These are phyloP conservation scores for Coemansia biformis DNA, from an alignment of 192 early-diverging fungal genomes.

Conservation along the genomic window DNA sequence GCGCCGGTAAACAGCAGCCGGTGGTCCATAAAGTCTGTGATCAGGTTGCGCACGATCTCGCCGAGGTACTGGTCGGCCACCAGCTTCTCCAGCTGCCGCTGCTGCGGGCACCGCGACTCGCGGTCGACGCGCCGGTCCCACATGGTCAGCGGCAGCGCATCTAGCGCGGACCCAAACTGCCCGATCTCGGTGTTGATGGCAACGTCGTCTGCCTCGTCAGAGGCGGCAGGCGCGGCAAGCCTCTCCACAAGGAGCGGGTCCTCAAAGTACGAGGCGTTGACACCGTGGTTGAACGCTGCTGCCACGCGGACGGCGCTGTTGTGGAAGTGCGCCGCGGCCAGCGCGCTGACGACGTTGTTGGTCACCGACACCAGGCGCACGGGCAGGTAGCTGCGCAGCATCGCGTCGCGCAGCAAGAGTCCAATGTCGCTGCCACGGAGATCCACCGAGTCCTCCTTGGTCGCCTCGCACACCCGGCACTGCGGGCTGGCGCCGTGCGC, in stretches of 20 bases:
- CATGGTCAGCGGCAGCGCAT: conserved; percentile 68
- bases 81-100: conserved; percentile 84
- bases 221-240: conserved; percentile 9
- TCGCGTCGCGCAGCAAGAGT: conserved; percentile 63
- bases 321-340: conserved; percentile 75
- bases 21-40: conserved; percentile 77
- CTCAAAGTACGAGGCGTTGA: conserved; percentile 92
- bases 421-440: conserved; percentile 74
- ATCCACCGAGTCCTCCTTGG: conserved; percentile 52
- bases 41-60: conserved; percentile 74
- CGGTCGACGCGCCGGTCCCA: conserved; percentile 81
- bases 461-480: conserved; percentile 37
- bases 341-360: conserved; percentile 89
- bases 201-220: conserved; percentile 53
- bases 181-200: conserved; percentile 95
- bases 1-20: conserved; percentile 64
- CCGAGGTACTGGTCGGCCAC: conserved; percentile 90
- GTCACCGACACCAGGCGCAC: conserved; percentile 81
- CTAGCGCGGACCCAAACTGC: conserved; percentile 63
- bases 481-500: no score
- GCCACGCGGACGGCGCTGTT: conserved; percentile 69
- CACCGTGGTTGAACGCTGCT: conserved; percentile 85
- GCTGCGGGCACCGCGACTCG: conserved; percentile 65
- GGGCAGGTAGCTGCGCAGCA: conserved; percentile 62
- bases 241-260: conserved; percentile 63